Conservation (phyloP, 176 grass and related monocot genomes). For the Typha latifolia region DNA sequence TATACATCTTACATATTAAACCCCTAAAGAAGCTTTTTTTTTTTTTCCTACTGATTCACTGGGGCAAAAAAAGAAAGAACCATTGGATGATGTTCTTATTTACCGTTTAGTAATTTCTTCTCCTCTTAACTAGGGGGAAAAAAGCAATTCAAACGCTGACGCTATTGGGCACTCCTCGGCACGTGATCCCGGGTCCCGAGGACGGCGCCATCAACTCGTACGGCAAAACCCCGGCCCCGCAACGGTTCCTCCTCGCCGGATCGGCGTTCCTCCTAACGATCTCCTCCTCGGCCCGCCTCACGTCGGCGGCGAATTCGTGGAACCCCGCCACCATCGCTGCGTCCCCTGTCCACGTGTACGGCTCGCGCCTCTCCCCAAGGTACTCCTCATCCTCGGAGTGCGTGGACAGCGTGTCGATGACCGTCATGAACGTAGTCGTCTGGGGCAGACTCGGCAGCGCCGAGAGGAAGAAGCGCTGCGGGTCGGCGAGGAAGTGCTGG, state of each 20-base stretch:
- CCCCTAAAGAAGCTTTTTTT: neutral
- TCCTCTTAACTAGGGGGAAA: neutral
- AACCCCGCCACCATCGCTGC: constrained; percentile 35
- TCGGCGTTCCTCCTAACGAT: constrained; percentile 60
- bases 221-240: constrained; percentile 77
- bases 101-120: neutral
- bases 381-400: constrained; percentile 94
- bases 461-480: constrained; percentile 75
- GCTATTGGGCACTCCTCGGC: constrained; percentile 86
- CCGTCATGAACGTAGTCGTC: constrained; percentile 91
- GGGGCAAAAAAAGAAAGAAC: neutral
- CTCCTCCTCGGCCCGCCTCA: constrained; percentile 59
- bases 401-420: constrained; percentile 96
- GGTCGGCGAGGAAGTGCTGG: constrained; percentile 49
- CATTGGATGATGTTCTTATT: neutral
- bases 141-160: constrained; percentile 39
- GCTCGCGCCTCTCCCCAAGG: constrained; percentile 58
- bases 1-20: neutral
- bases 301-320: constrained; percentile 41
- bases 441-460: constrained; percentile 82
- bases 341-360: constrained; percentile 71
- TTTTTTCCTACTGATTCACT: neutral
- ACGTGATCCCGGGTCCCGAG: constrained; percentile 73
- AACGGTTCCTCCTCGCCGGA: constrained; percentile 43
- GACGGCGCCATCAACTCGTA: constrained; percentile 85